Conservation (phyloP, 129 eudicot species). For the Lactuca saligna region DNA sequence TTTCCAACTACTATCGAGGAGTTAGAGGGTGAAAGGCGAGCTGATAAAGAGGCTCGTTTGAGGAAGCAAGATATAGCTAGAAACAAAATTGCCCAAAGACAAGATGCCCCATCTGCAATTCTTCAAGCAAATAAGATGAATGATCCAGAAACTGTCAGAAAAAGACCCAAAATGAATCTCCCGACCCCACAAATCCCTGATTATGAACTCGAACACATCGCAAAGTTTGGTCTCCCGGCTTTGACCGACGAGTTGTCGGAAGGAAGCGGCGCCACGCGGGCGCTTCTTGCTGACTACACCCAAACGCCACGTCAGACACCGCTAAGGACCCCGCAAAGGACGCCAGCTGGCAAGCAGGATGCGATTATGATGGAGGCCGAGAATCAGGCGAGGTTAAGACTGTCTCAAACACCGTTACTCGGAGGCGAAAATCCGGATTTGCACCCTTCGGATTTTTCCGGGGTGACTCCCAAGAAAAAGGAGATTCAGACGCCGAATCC, state of each 20-base stretch:
- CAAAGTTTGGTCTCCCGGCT: constrained; percentile 84
- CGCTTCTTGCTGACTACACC: constrained; percentile 79
- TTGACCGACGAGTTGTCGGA: constrained; percentile 78
- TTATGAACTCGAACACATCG: constrained; percentile 91
- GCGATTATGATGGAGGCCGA: constrained; percentile 99
- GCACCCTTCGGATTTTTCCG: constrained; percentile 96
- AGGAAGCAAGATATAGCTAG: constrained; percentile 91
- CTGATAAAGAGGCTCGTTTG: constrained; percentile 80
- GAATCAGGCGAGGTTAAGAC: constrained; percentile 79
- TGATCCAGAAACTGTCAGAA: constrained; percentile 89
- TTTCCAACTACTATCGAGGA: constrained; percentile 94
- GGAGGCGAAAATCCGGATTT: constrained; percentile 96
- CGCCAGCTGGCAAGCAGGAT: constrained; percentile 90
- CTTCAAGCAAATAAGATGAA: constrained; percentile 91
- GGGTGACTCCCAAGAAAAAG: constrained; percentile 89
- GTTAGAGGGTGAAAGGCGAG: constrained; percentile 91
- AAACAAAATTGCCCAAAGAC: constrained; percentile 91
- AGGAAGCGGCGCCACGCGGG: constrained; percentile 92
- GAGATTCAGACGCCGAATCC: constrained; percentile 93
- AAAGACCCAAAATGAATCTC: constrained; percentile 86
- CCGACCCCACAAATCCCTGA: constrained; percentile 98
- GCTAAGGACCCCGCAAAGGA: constrained; percentile 88
- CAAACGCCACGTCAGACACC: constrained; percentile 97
- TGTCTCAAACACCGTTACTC: constrained; percentile 91
- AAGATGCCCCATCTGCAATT: constrained; percentile 91